Percentiles rank a stretch among this genome's conserved stretches.
These are phyloP conservation scores for Hypoxylon rickii DNA, from an alignment of 495 filamentous ascomycete species.

Conservation along the genomic window DNA sequence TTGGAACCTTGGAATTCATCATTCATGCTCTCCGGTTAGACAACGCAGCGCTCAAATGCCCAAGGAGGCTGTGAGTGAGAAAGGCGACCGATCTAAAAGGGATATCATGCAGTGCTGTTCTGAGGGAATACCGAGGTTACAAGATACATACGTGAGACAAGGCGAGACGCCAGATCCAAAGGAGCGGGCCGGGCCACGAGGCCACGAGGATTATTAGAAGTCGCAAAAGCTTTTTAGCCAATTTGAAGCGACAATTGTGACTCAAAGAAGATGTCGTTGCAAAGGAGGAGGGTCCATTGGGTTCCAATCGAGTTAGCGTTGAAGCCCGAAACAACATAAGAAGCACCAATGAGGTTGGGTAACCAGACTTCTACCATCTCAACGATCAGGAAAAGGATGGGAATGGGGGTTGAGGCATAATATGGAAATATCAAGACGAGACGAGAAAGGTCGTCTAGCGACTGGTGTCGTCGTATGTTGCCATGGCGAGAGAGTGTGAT, in stretches of 20 bases:
- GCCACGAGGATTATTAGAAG: constrained; percentile 22
- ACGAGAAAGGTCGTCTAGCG: neutral
- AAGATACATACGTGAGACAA: constrained; percentile 21
- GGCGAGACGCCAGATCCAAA: constrained; percentile 31
- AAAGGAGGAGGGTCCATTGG: constrained; percentile 24
- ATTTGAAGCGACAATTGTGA: constrained; percentile 32
- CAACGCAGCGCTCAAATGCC: constrained; percentile 6
- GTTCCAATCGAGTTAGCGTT: constrained; percentile 36
- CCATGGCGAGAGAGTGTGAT: constrained; percentile 33
- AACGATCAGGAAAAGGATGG: constrained; percentile 3
- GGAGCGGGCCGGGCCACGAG: constrained; percentile 35
- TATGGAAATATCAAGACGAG: constrained; percentile 11
- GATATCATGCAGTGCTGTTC: constrained; percentile 7
- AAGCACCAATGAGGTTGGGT: constrained; percentile 16
- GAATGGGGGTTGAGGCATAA: constrained; percentile 14
- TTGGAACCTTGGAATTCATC: too few species aligned
- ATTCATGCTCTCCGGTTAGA: constrained; percentile 10
- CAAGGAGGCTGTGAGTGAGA: constrained; percentile 1
- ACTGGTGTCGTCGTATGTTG: constrained; percentile 24
- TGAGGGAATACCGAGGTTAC: constrained; percentile 3
- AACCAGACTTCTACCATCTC: constrained; percentile 23
- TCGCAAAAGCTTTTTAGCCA: constrained; percentile 12
- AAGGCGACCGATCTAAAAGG: too few species aligned
- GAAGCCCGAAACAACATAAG: constrained; percentile 34
- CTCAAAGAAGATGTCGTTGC: constrained; percentile 13